Evolutionary conservation across 164 flowering plant genomes (phyloP), one percentile per base, ranked within the genome.

Genomic region (Sextonia rubra): DNA sequence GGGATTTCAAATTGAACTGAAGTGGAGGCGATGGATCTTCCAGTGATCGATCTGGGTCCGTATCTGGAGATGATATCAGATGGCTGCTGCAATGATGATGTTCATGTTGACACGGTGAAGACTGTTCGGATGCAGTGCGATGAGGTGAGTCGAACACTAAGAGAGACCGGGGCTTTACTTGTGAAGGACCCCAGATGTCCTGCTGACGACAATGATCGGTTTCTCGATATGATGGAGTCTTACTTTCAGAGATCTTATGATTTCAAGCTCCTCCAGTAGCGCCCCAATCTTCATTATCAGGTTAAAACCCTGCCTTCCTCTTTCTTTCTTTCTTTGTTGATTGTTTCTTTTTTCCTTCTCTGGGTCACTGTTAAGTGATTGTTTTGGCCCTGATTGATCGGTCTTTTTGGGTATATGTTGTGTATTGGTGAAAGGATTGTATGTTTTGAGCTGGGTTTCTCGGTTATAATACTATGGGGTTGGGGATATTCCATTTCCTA

Each of bases 201-300:
- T 6, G 97, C 78, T 0, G 78, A 82, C 47, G 99, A 95, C 81
- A 95, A 93, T 62, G 98, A 95, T 83, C 91, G 90, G 12, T 93
- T 93, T 78, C 77, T 95, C 24, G 95, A 95, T 68, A 93, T 95
- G 98, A 95, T 95, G 99, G 99, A 95, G 81, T 87, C 73, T 66
- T 95, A 86, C 74, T 95, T 93, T 78, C 82, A 88, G 66, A 72
- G 69, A 18, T 90, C 99, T 2, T 12, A 55, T 0, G 88, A 93
- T 2, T 91, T 93, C 80, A 93, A 95, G 83, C 86, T 85, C 4
- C 82, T 78, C 12, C 98, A 95, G 70, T 93, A 89, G 76, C 86
- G 99, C 9, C 91, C 93, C 27, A 80, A 86, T 70, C 81, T 95
- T 72, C 98, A 93, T 81, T 95, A 93, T 75, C 99, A 95, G 98